Conservation (phyloP, 176 grass and related monocot species). For the Lolium multiflorum region DNA sequence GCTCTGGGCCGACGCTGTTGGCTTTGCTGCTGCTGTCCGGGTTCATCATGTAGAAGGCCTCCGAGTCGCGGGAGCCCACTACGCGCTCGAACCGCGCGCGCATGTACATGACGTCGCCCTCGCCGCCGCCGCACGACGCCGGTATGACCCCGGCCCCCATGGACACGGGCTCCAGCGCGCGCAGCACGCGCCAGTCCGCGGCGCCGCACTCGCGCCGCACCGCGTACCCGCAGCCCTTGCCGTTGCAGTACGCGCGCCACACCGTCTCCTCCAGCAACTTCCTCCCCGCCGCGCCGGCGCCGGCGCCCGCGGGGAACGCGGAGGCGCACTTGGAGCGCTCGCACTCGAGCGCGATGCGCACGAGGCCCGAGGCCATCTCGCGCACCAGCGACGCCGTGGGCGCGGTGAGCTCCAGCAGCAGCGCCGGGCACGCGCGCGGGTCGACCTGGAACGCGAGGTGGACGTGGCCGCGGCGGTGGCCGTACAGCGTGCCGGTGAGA, state of each 20-base stretch:
- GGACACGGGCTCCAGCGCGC: conserved; percentile 77
- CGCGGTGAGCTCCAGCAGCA: conserved; percentile 76
- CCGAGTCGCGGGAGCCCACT: conserved; percentile 88
- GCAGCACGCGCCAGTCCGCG: conserved; percentile 75
- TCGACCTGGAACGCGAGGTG: conserved; percentile 80
- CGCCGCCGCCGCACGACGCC: conserved; percentile 54
- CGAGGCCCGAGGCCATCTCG: conserved; percentile 92
- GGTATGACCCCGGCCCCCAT: conserved; percentile 90
- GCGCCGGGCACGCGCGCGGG: conserved; percentile 52
- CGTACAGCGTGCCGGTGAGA: conserved; percentile 82
- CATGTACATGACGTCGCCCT: conserved; percentile 98
- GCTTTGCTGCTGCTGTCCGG: conserved; percentile 50
- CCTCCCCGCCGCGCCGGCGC: conserved; percentile 30
- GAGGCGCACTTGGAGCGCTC: conserved; percentile 53
- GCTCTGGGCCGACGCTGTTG: conserved; percentile 76
- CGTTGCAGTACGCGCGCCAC: conserved; percentile 92
- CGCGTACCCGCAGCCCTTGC: conserved; percentile 74
- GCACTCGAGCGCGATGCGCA: conserved; percentile 85
- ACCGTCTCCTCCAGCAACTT: conserved; percentile 76
- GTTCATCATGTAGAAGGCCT: conserved; percentile 99
- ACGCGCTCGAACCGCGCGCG: conserved; percentile 91
- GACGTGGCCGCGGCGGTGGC: conserved; percentile 79
- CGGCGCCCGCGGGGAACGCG: not conserved
- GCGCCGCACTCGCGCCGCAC: conserved; percentile 65
- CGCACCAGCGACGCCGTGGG: conserved; percentile 78